phyloP scores from a whole-genome alignment of 176 grass and related monocot species.

The Rhynchospora breviuscula region DNA sequence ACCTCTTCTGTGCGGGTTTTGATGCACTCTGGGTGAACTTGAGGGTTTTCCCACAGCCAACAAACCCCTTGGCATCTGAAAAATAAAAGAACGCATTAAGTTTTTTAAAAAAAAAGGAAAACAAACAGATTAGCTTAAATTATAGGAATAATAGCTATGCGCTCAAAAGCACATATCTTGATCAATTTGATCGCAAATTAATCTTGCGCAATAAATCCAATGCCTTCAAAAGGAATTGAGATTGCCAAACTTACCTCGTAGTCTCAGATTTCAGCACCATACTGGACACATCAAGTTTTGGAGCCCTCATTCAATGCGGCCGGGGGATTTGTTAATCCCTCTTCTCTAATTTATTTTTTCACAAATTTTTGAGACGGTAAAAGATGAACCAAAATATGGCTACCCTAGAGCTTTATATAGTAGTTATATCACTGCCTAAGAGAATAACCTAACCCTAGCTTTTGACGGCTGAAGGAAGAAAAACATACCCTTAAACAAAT shows the following conservation, averaged over 20 bases:
- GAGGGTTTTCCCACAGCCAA: constrained; percentile 31
- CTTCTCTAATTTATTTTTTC: background rate
- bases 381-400: background rate
- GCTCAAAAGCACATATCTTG: background rate
- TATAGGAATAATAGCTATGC: background rate
- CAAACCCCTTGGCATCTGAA: background rate
- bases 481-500: no score
- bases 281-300: background rate
- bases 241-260: background rate
- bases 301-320: background rate
- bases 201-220: background rate
- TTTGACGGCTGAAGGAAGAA: no score
- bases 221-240: background rate
- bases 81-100: background rate
- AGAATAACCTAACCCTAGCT: no score
- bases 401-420: no score
- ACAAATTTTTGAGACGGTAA: no score
- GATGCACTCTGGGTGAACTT: constrained; percentile 90
- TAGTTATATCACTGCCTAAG: no score
- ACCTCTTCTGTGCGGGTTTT: constrained; percentile 60
- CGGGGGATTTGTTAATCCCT: background rate
- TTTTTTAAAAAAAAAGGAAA: background rate
- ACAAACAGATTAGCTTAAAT: background rate
- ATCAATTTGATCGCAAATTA: background rate
- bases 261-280: background rate